phyloP scores from a whole-genome alignment of 257 asterid species.

The Scutellaria galericulata region DNA sequence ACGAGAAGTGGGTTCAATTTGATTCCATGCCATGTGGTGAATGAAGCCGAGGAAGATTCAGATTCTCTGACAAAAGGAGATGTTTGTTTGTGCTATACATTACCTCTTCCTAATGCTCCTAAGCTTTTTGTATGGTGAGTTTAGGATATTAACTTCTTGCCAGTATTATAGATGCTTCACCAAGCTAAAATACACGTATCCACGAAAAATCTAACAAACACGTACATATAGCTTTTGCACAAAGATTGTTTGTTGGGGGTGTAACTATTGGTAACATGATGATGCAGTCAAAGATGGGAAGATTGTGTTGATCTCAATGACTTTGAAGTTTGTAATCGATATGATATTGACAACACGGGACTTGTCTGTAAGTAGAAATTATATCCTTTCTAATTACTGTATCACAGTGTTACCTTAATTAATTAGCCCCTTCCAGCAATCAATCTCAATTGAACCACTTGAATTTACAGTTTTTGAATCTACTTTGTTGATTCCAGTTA shows the following conservation, averaged over 20 bases:
- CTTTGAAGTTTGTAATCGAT: conserved; percentile 71
- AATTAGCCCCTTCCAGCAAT: not conserved
- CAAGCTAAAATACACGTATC: not conserved
- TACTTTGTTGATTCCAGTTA: conserved; percentile 1
- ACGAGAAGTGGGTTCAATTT: conserved; percentile 70
- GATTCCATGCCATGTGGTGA: conserved; percentile 55
- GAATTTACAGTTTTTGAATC: not conserved
- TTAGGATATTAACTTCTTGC: not conserved
- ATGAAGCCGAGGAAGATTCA: conserved; percentile 44
- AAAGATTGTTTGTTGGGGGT: conserved; percentile 22
- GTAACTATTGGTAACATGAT: conserved; percentile 29
- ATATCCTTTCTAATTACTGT: conserved; percentile 11
- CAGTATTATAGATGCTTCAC: not conserved
- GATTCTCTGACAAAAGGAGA: conserved; percentile 47
- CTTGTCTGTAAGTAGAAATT: conserved; percentile 67
- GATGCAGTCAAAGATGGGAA: conserved; percentile 85
- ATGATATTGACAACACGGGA: conserved; percentile 86
- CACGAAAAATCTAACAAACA: not conserved
- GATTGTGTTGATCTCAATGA: conserved; percentile 69
- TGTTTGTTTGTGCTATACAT: conserved; percentile 59
- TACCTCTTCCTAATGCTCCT: conserved; percentile 65
- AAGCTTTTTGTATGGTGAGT: conserved; percentile 67
- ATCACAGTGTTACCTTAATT: not conserved
- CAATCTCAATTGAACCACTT: conserved; percentile 1
- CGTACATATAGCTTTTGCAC: conserved; percentile 7